Conservation (phyloP, 805 yeast species). For the Zygoascus flipseniorum region DNA sequence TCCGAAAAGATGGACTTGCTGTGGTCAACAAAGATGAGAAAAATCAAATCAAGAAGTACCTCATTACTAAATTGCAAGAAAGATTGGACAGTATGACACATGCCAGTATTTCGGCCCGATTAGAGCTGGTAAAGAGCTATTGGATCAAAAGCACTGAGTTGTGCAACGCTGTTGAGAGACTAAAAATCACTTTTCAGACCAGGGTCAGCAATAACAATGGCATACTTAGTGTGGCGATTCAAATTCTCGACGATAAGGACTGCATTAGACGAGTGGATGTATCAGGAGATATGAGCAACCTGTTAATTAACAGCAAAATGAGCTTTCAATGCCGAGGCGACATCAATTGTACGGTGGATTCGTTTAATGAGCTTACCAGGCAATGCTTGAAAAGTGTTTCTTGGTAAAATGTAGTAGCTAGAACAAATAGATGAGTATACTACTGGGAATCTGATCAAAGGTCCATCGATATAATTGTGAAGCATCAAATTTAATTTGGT, state of each 20-base stretch:
- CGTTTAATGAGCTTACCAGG: not conserved
- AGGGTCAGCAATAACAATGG: not conserved
- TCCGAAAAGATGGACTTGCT: not conserved
- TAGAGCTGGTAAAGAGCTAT: not conserved
- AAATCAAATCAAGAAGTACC: not conserved
- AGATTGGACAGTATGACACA: not conserved
- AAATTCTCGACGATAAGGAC: not conserved
- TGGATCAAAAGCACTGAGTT: not conserved
- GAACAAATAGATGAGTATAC: no score
- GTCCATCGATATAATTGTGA: no score
- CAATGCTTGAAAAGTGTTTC: not conserved
- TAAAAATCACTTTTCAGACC: not conserved
- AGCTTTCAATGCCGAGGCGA: not conserved
- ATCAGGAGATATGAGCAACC: not conserved
- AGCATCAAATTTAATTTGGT: no score
- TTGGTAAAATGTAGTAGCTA: no score
- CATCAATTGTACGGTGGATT: not conserved
- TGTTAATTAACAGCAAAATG: not conserved
- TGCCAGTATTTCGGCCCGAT: not conserved
- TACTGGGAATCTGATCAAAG: no score
- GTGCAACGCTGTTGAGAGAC: not conserved
- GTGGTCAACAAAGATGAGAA: not conserved
- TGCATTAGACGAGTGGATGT: not conserved
- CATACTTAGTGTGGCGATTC: not conserved
- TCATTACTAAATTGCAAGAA: not conserved